Evolutionary conservation across 345 rosid species (phyloP).

Genomic region (Moricandia arvensis): DNA sequence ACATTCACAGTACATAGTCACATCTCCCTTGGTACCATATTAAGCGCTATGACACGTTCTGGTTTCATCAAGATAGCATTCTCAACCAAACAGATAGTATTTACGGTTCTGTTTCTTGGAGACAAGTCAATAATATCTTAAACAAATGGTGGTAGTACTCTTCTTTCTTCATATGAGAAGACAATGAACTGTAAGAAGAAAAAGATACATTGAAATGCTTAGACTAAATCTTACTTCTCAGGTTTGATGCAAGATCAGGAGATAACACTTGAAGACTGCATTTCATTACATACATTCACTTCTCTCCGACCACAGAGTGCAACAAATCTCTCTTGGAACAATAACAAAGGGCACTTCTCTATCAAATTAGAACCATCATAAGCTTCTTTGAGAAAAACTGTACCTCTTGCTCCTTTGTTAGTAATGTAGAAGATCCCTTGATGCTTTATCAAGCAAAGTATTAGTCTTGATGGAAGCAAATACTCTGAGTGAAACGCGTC

Average conservation of each 20-base stretch:
- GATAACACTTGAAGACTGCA: conserved; percentile 24
- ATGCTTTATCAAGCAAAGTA: conserved; percentile 80
- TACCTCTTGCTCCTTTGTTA: conserved; percentile 84
- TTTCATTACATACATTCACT: conserved; percentile 24
- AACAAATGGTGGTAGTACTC: conserved; percentile 2
- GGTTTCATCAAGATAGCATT: conserved; percentile 9
- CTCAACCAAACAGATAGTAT: conserved; percentile 20
- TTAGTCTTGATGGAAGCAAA: conserved; percentile 68
- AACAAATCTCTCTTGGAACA: conserved; percentile 63
- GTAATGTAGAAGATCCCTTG: conserved; percentile 91
- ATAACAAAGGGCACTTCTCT: conserved; percentile 68
- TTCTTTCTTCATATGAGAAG: conserved; percentile 2
- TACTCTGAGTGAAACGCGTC: conserved; percentile 74
- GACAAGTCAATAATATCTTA: conserved; percentile 15
- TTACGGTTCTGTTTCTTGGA: conserved; percentile 23
- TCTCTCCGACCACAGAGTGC: conserved; percentile 67
- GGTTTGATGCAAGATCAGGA: conserved; percentile 20
- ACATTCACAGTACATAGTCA: conserved; percentile 32
- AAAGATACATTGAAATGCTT: background rate
- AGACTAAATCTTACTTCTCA: background rate
- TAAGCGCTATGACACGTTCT: conserved; percentile 25
- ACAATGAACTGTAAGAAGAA: conserved; percentile 9
- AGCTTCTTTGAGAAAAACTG: conserved; percentile 86
- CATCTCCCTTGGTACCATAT: conserved; percentile 26
- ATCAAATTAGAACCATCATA: conserved; percentile 62